These are phyloP conservation scores for Vinca minor DNA, from an alignment of 257 asterid genomes.

Conservation along the genomic window DNA sequence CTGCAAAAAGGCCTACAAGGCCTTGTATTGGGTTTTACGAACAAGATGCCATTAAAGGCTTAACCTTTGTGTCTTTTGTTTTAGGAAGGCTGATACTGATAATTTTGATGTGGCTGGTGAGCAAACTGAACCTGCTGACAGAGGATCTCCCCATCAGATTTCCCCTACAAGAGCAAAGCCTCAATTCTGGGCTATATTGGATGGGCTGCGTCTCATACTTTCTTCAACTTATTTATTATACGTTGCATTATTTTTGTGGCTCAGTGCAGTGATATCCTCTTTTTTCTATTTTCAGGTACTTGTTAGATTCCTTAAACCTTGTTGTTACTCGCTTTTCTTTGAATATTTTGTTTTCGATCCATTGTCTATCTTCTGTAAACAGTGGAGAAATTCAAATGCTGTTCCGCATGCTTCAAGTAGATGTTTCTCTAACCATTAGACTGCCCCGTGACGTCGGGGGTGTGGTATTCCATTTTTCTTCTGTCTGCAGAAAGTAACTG, in stretches of 20 bases:
- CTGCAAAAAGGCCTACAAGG: background rate
- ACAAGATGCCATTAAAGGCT: background rate
- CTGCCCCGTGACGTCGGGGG: background rate
- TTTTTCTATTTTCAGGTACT: constrained; percentile 94
- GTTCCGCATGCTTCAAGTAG: background rate
- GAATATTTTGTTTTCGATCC: background rate
- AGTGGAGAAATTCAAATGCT: background rate
- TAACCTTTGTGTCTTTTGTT: constrained; percentile 23
- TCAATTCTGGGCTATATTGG: constrained; percentile 75
- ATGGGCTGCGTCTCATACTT: constrained; percentile 75
- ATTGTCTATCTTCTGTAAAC: background rate
- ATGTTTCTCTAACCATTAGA: background rate
- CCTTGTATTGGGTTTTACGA: background rate
- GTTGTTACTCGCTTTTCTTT: background rate
- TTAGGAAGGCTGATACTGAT: constrained; percentile 51
- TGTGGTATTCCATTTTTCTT: constrained; percentile 6
- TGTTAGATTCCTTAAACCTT: background rate
- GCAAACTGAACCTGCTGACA: constrained; percentile 31
- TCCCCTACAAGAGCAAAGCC: constrained; percentile 40
- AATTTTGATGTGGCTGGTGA: constrained; percentile 30
- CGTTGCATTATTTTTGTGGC: constrained; percentile 86
- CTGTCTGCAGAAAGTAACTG: constrained; percentile 79
- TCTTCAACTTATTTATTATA: constrained; percentile 73
- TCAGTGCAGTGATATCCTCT: constrained; percentile 84
- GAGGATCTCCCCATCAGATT: constrained; percentile 45